Evolutionary conservation across 768 basidiomycete species (phyloP).

Genomic region (Galerina sulciceps): DNA sequence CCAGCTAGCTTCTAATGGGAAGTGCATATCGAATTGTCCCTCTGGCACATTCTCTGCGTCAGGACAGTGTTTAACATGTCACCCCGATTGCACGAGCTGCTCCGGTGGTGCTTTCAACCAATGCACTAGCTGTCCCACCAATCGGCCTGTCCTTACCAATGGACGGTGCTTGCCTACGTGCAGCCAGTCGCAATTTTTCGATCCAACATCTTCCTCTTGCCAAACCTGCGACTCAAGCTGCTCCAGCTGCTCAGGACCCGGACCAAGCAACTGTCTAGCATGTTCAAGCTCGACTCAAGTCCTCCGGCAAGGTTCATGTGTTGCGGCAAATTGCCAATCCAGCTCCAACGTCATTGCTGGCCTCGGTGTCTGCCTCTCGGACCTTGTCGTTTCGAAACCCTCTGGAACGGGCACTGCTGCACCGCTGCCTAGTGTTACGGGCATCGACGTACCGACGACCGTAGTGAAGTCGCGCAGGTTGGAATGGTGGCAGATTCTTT

Average conservation of each 20-base stretch:
- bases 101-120: constrained; percentile 74
- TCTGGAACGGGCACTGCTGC: constrained; percentile 44
- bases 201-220: constrained; percentile 63
- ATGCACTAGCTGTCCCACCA: constrained; percentile 71
- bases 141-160: constrained; percentile 70
- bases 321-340: constrained; percentile 58
- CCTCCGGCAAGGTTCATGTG: constrained; percentile 69
- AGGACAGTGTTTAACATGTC: constrained; percentile 72
- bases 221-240: constrained; percentile 74
- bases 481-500: constrained; percentile 84
- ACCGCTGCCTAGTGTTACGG: constrained; percentile 62
- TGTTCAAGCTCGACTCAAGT: constrained; percentile 70
- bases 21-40: constrained; percentile 76
- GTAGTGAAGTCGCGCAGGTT: constrained; percentile 45
- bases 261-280: constrained; percentile 71
- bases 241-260: constrained; percentile 75
- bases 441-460: constrained; percentile 54
- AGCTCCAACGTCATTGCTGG: constrained; percentile 61
- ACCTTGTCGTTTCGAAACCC: constrained; percentile 58
- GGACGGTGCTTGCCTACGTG: constrained; percentile 83
- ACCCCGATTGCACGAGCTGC: constrained; percentile 83
- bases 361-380: constrained; percentile 80
- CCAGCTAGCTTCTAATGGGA: constrained; percentile 69
- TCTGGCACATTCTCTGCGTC: constrained; percentile 68
- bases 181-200: constrained; percentile 69